These are phyloP conservation scores for Cercospora brassicicola DNA, from an alignment of 2,329 filamentous ascomycete genomes.

Conservation along the genomic window DNA sequence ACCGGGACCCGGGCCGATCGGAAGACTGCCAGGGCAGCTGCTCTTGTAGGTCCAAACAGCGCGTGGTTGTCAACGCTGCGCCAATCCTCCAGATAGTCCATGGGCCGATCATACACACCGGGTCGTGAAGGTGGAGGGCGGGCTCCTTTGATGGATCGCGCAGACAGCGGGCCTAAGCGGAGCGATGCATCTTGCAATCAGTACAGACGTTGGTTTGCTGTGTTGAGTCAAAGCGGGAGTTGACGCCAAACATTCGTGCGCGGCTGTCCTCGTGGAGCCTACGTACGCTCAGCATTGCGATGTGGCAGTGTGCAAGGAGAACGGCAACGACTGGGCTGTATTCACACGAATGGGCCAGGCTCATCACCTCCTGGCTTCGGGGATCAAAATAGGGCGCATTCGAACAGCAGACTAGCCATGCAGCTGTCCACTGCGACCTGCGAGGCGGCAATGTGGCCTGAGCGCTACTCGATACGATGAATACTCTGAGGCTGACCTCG, in stretches of 20 bases:
- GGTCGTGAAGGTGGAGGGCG: slow-evolving; percentile 29
- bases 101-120: slow-evolving; percentile 37
- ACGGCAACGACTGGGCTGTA: slow-evolving; percentile 14
- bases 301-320: slow-evolving; percentile 25
- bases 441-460: slow-evolving; percentile 44
- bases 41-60: slow-evolving; percentile 31
- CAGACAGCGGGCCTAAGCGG: slow-evolving; percentile 29
- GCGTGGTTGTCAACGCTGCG: slow-evolving; percentile 26
- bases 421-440: slow-evolving; percentile 50
- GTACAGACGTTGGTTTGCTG: slow-evolving; percentile 20
- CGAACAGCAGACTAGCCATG: slow-evolving; percentile 45
- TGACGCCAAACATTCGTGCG: not conserved
- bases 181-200: slow-evolving; percentile 24
- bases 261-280: not conserved
- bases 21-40: slow-evolving; percentile 34
- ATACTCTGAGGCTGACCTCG: slow-evolving; percentile 45
- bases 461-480: slow-evolving; percentile 45
- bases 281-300: not conserved
- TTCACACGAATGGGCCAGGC: slow-evolving; percentile 16
- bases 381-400: slow-evolving; percentile 42
- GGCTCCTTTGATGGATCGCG: slow-evolving; percentile 27
- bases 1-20: slow-evolving; percentile 37
- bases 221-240: slow-evolving; percentile 11
- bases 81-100: slow-evolving; percentile 32
- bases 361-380: slow-evolving; percentile 32